Evolutionary conservation across 208 protist species (phyloP).

Genomic region (Leishmania amazonensis): DNA sequence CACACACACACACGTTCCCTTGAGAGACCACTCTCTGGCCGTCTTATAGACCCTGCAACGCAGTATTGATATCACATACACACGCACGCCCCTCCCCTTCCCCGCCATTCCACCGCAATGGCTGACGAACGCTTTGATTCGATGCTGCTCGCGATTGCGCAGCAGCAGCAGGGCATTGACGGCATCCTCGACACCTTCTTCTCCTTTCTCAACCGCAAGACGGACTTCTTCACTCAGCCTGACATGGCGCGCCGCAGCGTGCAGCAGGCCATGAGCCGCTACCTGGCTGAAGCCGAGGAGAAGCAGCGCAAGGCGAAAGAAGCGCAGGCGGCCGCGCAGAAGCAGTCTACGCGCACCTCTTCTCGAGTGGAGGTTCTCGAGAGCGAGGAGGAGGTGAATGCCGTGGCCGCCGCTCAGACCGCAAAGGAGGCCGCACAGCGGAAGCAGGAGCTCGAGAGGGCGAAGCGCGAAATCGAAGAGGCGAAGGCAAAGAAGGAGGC

Average conservation of each 20-base stretch:
- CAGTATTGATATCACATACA: background rate
- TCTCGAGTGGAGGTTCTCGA: slow-evolving; percentile 82
- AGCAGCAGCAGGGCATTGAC: slow-evolving; percentile 91
- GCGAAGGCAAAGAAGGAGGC: slow-evolving; percentile 40
- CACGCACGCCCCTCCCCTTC: background rate
- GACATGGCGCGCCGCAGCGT: slow-evolving; percentile 60
- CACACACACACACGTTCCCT: background rate
- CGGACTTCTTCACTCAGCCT: slow-evolving; percentile 93
- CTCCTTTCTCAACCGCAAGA: slow-evolving; percentile 92
- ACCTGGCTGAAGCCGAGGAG: slow-evolving; percentile 62
- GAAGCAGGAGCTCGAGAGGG: slow-evolving; percentile 58
- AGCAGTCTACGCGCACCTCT: slow-evolving; percentile 11
- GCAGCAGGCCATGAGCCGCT: slow-evolving; percentile 55
- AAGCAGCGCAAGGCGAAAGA: slow-evolving; percentile 38
- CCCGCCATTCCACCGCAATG: slow-evolving; percentile 20
- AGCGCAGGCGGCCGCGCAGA: slow-evolving; percentile 15
- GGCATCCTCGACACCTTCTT: slow-evolving; percentile 92
- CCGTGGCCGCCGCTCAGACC: slow-evolving; percentile 45
- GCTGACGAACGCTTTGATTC: slow-evolving; percentile 79
- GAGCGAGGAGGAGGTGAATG: slow-evolving; percentile 60
- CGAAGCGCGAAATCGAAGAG: slow-evolving; percentile 46
- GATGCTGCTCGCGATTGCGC: slow-evolving; percentile 92
- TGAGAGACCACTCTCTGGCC: background rate
- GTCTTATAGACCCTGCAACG: background rate
- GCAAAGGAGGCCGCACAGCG: slow-evolving; percentile 58